phyloP scores from a whole-genome alignment of 75 land plant genomes.

The Selaginella moellendorffii region DNA sequence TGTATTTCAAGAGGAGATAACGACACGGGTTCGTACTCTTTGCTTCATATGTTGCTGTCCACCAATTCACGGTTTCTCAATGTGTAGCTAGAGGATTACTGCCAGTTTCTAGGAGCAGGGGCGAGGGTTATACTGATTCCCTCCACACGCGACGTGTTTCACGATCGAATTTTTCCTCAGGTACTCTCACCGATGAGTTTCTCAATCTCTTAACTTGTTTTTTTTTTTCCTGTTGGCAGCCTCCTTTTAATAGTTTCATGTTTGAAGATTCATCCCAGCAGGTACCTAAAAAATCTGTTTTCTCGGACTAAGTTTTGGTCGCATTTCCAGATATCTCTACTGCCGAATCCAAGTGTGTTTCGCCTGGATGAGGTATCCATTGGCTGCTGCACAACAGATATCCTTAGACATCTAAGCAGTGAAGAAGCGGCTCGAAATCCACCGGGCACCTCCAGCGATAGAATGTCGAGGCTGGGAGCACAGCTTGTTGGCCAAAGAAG shows the following conservation, averaged over 20 bases:
- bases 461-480: conserved; percentile 55
- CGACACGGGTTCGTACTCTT: no score
- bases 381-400: conserved; percentile 68
- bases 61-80: no score
- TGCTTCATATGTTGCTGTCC: no score
- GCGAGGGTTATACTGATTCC: conserved; percentile 66
- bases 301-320: no score
- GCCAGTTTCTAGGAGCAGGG: conserved; percentile 61
- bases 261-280: conserved; percentile 46
- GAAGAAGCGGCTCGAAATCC: conserved; percentile 61
- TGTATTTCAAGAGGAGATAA: conserved; percentile 54
- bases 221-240: conserved; percentile 32
- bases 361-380: conserved; percentile 47
- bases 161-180: conserved; percentile 95
- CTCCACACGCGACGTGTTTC: conserved; percentile 80
- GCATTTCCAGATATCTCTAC: conserved; percentile 45
- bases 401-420: conserved; percentile 74
- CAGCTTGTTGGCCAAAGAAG: conserved; percentile 69
- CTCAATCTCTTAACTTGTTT: no score
- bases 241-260: conserved; percentile 38
- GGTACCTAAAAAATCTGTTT: no score
- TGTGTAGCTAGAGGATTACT: conserved; percentile 67
- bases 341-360: conserved; percentile 53
- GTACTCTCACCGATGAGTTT: no score
- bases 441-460: conserved; percentile 35